Percentiles rank a stretch among this genome's conserved stretches.
phyloP scores from a whole-genome alignment of 257 asterid species.

The Solanum lycopersicoides region DNA sequence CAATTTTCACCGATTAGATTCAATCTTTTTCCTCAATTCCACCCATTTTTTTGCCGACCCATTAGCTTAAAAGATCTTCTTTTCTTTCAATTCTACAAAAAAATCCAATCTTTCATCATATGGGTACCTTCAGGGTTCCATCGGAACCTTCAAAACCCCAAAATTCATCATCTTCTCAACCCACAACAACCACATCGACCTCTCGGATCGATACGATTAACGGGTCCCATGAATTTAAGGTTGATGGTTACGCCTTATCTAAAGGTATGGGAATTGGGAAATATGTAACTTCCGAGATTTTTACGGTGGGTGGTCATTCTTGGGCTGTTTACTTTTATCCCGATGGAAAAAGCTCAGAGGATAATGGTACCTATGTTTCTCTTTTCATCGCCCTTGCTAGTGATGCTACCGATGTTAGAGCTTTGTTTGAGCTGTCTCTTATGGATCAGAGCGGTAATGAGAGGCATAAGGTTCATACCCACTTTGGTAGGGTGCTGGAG shows the following conservation, averaged over 20 bases:
- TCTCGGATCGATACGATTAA: not conserved
- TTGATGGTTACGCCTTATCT: not conserved
- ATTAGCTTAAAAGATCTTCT: not conserved
- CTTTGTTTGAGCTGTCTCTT: constrained; percentile 11
- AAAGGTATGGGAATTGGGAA: constrained; percentile 11
- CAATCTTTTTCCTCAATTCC: not conserved
- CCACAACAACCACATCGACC: constrained; percentile 7
- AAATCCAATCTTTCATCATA: not conserved
- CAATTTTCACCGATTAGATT: not conserved
- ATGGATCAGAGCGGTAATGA: constrained; percentile 15
- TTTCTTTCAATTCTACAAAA: not conserved
- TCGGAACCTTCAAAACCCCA: constrained; percentile 3
- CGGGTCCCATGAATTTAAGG: constrained; percentile 8
- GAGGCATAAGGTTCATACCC: constrained; percentile 12
- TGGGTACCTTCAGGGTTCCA: constrained; percentile 7
- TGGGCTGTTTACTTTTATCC: constrained; percentile 18
- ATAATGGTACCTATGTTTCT: constrained; percentile 10
- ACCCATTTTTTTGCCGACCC: not conserved
- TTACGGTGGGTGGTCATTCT: constrained; percentile 5
- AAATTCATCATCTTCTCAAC: not conserved
- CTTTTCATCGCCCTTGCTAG: constrained; percentile 13
- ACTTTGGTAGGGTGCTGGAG: constrained; percentile 12
- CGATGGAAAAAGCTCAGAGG: constrained; percentile 7
- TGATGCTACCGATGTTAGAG: constrained; percentile 12
- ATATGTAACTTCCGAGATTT: not conserved